These are phyloP conservation scores for Auricularia sp. DNA, from an alignment of 768 basidiomycete genomes.

Conservation along the genomic window DNA sequence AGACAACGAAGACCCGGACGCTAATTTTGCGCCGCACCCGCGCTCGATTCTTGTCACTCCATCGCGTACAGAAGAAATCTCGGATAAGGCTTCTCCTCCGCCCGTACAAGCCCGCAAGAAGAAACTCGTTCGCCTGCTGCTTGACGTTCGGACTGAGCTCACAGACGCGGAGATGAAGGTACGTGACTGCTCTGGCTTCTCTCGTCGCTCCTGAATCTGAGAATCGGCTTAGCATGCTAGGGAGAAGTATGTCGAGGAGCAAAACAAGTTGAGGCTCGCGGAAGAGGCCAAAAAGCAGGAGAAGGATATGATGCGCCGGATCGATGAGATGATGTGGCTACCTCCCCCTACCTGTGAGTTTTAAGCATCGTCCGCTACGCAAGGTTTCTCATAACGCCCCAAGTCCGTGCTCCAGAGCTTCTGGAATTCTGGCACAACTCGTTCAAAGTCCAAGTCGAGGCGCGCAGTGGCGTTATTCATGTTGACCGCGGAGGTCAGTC, in stretches of 20 bases:
- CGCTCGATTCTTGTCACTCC: slow-evolving; percentile 3
- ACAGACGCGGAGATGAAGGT: slow-evolving; percentile 78
- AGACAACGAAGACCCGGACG: not conserved
- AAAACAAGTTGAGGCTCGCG: slow-evolving; percentile 43
- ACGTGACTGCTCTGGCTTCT: slow-evolving; percentile 5
- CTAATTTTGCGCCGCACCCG: not conserved
- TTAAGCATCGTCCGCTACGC: not conserved
- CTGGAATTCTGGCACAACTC: slow-evolving; percentile 67
- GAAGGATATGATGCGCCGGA: slow-evolving; percentile 41
- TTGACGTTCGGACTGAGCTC: slow-evolving; percentile 69
- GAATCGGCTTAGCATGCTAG: slow-evolving; percentile 41
- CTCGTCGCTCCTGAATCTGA: not conserved
- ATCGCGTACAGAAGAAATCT: not conserved
- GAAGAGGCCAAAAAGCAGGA: slow-evolving; percentile 43
- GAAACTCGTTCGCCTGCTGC: slow-evolving; percentile 43
- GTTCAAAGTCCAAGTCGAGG: slow-evolving; percentile 61
- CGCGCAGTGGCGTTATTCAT: slow-evolving; percentile 38
- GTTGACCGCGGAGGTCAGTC: slow-evolving; percentile 29
- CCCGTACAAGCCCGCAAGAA: slow-evolving; percentile 26
- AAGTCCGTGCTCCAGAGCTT: slow-evolving; percentile 59
- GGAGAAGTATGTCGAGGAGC: slow-evolving; percentile 55
- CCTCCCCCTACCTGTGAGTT: slow-evolving; percentile 53
- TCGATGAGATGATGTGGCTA: slow-evolving; percentile 60
- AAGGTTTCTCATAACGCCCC: not conserved
- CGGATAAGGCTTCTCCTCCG: not conserved